A percentile compares a stretch with the other conserved stretches of the same genome.
Evolutionary conservation across 305 asterid species (phyloP).

Genomic region (Fraxinus dipetala): DNA sequence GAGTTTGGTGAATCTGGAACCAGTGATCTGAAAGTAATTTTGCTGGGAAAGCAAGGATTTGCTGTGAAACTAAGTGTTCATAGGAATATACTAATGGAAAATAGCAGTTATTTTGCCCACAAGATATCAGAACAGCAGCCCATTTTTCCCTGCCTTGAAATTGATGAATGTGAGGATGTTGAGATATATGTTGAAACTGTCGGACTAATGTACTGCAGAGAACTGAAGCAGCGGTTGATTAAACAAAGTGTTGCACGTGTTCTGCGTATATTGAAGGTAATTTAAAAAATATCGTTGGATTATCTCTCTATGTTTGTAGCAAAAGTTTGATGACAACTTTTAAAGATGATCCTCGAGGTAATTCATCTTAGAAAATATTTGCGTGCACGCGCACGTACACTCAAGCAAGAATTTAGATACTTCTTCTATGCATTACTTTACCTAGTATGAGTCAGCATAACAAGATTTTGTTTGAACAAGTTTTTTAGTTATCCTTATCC

Average conservation of each 20-base stretch:
- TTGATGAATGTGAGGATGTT: conserved; percentile 88
- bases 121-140: conserved; percentile 55
- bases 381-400: neutral
- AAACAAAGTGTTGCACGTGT: conserved; percentile 87
- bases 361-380: neutral
- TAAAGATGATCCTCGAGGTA: neutral
- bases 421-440: neutral
- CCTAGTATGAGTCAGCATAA: neutral
- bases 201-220: conserved; percentile 86
- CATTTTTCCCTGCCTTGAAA: conserved; percentile 69
- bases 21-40: conserved; percentile 72
- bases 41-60: conserved; percentile 76
- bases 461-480: neutral
- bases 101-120: conserved; percentile 60
- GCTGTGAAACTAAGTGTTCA: conserved; percentile 89
- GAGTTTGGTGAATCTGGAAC: conserved; percentile 96
- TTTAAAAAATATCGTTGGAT: neutral
- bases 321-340: neutral
- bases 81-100: conserved; percentile 52
- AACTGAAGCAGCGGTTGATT: conserved; percentile 79
- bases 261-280: conserved; percentile 83
- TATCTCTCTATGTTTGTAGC: neutral
- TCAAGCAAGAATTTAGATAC: neutral
- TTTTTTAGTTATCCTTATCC: neutral
- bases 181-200: conserved; percentile 90